Conservation (phyloP, 345 rosid genomes). For the Diplotaxis tenuifolia region DNA sequence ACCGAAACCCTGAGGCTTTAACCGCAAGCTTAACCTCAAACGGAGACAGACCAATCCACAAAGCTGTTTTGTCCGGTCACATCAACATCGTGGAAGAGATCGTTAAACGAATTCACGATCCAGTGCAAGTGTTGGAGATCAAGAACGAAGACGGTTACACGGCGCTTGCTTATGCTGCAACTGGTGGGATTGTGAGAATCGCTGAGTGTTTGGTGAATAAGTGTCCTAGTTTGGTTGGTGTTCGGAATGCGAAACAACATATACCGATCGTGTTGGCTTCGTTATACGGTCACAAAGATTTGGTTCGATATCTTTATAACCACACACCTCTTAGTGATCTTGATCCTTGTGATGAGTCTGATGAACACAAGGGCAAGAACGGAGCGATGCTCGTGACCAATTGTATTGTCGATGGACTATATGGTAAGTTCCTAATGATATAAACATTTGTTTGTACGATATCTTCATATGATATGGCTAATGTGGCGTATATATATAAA, state of each 20-base stretch:
- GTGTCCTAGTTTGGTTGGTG: conserved; percentile 40
- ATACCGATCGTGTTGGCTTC: conserved; percentile 72
- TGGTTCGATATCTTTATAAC: conserved; percentile 55
- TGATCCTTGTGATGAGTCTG: conserved; percentile 42
- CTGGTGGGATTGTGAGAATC: conserved; percentile 60
- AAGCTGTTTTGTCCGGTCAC: conserved; percentile 66
- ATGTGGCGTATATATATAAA: neutral
- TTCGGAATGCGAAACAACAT: conserved; percentile 43
- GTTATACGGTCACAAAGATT: conserved; percentile 56
- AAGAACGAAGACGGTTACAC: conserved; percentile 47
- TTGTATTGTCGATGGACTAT: conserved; percentile 60
- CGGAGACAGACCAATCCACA: conserved; percentile 63
- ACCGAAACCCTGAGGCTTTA: conserved; percentile 37
- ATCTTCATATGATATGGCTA: conserved; percentile 1
- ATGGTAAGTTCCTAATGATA: conserved; percentile 41
- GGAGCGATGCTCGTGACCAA: conserved; percentile 63
- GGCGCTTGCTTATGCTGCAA: conserved; percentile 65
- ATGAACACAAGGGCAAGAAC: conserved; percentile 39
- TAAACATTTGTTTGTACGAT: neutral
- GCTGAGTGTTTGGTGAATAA: conserved; percentile 52
- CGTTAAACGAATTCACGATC: conserved; percentile 30
- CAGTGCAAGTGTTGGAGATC: conserved; percentile 24
- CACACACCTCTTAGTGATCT: conserved; percentile 48
- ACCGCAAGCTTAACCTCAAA: conserved; percentile 53
- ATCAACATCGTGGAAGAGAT: conserved; percentile 55